These are phyloP conservation scores for Globisporangium takayamanum DNA, from an alignment of 352 stramenopile genomes.

Conservation along the genomic window DNA sequence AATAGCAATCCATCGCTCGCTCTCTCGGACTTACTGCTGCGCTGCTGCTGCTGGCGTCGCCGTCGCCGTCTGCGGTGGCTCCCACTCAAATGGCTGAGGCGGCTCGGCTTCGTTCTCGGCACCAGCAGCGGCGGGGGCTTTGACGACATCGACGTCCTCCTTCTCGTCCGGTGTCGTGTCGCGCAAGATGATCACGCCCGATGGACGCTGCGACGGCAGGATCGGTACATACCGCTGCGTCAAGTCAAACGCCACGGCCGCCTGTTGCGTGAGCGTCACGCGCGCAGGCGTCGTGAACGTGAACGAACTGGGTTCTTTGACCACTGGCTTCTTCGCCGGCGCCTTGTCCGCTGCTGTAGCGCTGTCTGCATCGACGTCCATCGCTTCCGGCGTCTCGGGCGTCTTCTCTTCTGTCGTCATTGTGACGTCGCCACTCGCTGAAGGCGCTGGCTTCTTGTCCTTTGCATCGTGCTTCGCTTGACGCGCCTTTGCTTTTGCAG, in stretches of 20 bases:
- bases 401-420: slow-evolving; percentile 43
- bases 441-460: slow-evolving; percentile 46
- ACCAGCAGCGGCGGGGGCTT: slow-evolving; percentile 84
- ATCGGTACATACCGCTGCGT: slow-evolving; percentile 90
- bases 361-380: slow-evolving; percentile 69
- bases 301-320: slow-evolving; percentile 92
- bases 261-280: slow-evolving; percentile 91
- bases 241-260: slow-evolving; percentile 87
- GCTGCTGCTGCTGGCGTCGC: slow-evolving; percentile 11
- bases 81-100: slow-evolving; percentile 97
- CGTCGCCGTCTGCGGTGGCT: slow-evolving; percentile 34
- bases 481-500: slow-evolving; percentile 93
- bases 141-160: slow-evolving; percentile 92
- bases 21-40: slow-evolving; percentile 2
- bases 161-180: slow-evolving; percentile 91
- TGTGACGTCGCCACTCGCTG: slow-evolving; percentile 29
- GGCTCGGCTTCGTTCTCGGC: slow-evolving; percentile 93
- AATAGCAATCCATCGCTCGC: not conserved
- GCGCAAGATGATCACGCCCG: slow-evolving; percentile 94
- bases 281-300: slow-evolving; percentile 91
- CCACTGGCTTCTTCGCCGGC: slow-evolving; percentile 30
- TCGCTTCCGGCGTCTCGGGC: slow-evolving; percentile 51
- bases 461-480: slow-evolving; percentile 90
- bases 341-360: slow-evolving; percentile 29
- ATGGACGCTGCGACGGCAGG: slow-evolving; percentile 58